These are phyloP conservation scores for Teunomyces pallodes DNA, from an alignment of 805 yeast species.

Conservation along the genomic window DNA sequence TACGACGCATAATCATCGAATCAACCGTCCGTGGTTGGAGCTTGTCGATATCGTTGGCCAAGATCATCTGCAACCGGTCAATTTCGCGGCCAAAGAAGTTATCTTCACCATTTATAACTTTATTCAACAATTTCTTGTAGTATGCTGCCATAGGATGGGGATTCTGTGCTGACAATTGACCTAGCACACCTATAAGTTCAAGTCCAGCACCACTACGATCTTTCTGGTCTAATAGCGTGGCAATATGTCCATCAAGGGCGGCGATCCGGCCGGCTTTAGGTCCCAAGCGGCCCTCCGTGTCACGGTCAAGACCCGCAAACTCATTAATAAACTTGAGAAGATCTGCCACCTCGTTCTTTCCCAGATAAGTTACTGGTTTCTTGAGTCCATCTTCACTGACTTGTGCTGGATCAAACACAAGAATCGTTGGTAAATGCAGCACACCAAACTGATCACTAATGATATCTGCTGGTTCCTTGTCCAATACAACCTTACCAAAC, in stretches of 20 bases:
- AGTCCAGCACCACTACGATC: not conserved
- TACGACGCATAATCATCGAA: constrained; percentile 48
- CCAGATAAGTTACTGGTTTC: constrained; percentile 26
- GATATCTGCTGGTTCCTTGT: constrained; percentile 43
- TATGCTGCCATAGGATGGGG: constrained; percentile 31
- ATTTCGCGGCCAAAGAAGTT: constrained; percentile 46
- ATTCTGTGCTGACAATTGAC: not conserved
- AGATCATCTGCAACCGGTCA: constrained; percentile 42
- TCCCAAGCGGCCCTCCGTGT: constrained; percentile 31
- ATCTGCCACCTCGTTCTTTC: constrained; percentile 17
- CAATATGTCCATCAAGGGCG: constrained; percentile 16
- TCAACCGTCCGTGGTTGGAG: constrained; percentile 47
- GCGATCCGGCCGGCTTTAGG: constrained; percentile 31
- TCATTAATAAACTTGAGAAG: constrained; percentile 28
- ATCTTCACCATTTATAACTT: constrained; percentile 43
- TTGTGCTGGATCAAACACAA: constrained; percentile 39
- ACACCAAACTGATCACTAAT: constrained; percentile 42
- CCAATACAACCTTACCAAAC: constrained; percentile 35
- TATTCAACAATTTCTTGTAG: constrained; percentile 48
- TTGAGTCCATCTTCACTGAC: constrained; percentile 20
- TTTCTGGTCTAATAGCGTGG: not conserved
- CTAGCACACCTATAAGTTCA: not conserved
- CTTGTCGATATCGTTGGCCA: constrained; percentile 32
- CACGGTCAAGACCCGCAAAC: constrained; percentile 25
- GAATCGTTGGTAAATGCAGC: constrained; percentile 52